phyloP scores from a whole-genome alignment of 2,329 filamentous ascomycete species.

The Colletotrichum agaves region DNA sequence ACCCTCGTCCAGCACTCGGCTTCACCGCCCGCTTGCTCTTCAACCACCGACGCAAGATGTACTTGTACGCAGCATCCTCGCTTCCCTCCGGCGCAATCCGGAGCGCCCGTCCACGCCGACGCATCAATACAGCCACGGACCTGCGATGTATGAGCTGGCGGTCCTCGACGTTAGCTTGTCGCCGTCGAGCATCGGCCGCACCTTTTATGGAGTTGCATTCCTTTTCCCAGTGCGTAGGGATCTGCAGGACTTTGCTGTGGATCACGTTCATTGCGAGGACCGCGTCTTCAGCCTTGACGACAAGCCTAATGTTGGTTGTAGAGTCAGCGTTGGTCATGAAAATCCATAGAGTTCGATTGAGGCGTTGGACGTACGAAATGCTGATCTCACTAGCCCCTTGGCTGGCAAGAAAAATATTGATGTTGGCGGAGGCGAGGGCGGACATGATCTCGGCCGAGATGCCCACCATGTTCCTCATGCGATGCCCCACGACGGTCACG shows the following conservation, averaged over 20 bases:
- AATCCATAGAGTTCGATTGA: background rate
- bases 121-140: slow-evolving; percentile 35
- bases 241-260: slow-evolving; percentile 73
- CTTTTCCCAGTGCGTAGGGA: slow-evolving; percentile 34
- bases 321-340: too few relatives aligned
- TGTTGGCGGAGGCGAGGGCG: slow-evolving; percentile 29
- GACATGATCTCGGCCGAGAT: slow-evolving; percentile 56
- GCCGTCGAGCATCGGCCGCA: slow-evolving; percentile 3
- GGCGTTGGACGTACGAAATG: slow-evolving; percentile 75
- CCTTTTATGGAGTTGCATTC: slow-evolving; percentile 35
- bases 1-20: background rate
- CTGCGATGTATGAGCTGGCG: slow-evolving; percentile 31
- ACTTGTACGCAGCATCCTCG: slow-evolving; percentile 4
- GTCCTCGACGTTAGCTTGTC: background rate
- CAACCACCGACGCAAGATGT: slow-evolving; percentile 8
- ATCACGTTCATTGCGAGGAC: slow-evolving; percentile 94
- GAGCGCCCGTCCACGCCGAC: background rate
- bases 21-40: slow-evolving; percentile 5
- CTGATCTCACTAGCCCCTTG: slow-evolving; percentile 97
- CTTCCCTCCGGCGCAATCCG: background rate
- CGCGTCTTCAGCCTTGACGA: slow-evolving; percentile 90
- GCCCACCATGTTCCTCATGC: slow-evolving; percentile 97
- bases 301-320: slow-evolving; percentile 49
- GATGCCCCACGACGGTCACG: slow-evolving; percentile 89
- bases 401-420: slow-evolving; percentile 36